Conservation (phyloP, 345 rosid genomes). For the Punica granatum region DNA sequence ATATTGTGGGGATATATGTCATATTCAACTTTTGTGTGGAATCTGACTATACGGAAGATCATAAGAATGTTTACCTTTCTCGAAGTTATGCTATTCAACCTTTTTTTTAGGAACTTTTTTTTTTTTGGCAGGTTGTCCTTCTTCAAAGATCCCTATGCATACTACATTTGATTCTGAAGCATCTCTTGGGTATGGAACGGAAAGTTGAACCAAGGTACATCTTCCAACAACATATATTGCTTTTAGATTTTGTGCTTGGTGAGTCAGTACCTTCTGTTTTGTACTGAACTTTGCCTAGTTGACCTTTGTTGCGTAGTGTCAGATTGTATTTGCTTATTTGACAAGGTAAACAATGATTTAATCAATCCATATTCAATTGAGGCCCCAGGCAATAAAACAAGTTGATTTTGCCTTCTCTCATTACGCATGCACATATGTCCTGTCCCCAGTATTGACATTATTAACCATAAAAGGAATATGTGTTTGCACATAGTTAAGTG, state of each 20-base stretch:
- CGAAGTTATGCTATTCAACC: constrained; percentile 5
- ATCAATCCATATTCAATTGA: background rate
- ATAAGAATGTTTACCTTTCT: background rate
- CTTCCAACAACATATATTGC: constrained; percentile 5
- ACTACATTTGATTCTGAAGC: constrained; percentile 53
- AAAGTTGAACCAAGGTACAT: constrained; percentile 49
- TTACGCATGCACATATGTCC: background rate
- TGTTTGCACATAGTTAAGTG: background rate
- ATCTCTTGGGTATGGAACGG: constrained; percentile 37
- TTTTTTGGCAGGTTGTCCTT: constrained; percentile 47
- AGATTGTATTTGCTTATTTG: background rate
- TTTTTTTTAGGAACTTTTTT: constrained; percentile 9
- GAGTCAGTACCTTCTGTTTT: background rate
- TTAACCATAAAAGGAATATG: too few species aligned
- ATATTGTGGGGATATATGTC: background rate
- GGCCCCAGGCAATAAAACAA: background rate
- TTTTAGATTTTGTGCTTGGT: background rate
- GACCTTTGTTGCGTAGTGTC: background rate
- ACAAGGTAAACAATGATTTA: background rate
- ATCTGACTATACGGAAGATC: background rate
- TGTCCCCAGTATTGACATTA: too few species aligned
- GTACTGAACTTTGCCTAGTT: background rate
- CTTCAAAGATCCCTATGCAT: constrained; percentile 49
- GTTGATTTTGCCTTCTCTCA: background rate
- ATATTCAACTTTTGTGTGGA: background rate